Base-by-base conservation (phyloP, 768 basidiomycete genomes). In the Cystobasidium tubakii region DNA sequence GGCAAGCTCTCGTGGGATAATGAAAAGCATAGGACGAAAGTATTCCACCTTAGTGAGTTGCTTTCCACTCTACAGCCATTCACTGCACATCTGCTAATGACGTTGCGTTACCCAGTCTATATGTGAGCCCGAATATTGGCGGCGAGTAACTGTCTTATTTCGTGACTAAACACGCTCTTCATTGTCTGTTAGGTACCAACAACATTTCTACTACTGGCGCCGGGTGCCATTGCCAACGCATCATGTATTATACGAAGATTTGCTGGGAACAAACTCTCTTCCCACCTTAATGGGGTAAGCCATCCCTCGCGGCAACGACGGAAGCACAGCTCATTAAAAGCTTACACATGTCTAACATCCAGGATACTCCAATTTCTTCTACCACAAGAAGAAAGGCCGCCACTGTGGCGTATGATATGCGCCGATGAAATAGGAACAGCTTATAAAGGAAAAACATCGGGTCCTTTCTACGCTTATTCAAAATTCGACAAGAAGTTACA, bases 401-500 rank as follows among this genome's bases (percentile, higher is more conserved):
- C 57, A 27, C 21, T 60, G 13, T 60, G 57, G 57, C 57, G 57
- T 7, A 60, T 60, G 27, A 60, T 60, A 12, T 60, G 57, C 33
- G 57, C 57, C 21, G 57, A 60, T 60, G 57, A 60, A 60, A 60
- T 34, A 60, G 33, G 57, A 29, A 60, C 23, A 15, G 57, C 57
- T 15, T 60, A 60, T 29, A 27, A 60, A 27, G 57, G 57, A 29
- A 60, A 60, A 60, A 60, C 57, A 60, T 60, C 57, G 29, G 57
- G 57, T 29, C 57, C 57, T 7, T 60, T 60, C 13, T 60, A 60
- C 33, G 57, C 57, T 34, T 60, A 29, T 34, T 60, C 57, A 17
- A 60, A 60, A 60, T 60, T 60, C 57, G 57, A 60, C 29, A 60
- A 25, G 33, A 60, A 34, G 29, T 60, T 60, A 60, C 57, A 60